Percentiles rank a stretch among this genome's conserved stretches.
These are phyloP conservation scores for Zopfochytrium polystomum DNA, from an alignment of 371 early-diverging fungal genomes.

Conservation along the genomic window DNA sequence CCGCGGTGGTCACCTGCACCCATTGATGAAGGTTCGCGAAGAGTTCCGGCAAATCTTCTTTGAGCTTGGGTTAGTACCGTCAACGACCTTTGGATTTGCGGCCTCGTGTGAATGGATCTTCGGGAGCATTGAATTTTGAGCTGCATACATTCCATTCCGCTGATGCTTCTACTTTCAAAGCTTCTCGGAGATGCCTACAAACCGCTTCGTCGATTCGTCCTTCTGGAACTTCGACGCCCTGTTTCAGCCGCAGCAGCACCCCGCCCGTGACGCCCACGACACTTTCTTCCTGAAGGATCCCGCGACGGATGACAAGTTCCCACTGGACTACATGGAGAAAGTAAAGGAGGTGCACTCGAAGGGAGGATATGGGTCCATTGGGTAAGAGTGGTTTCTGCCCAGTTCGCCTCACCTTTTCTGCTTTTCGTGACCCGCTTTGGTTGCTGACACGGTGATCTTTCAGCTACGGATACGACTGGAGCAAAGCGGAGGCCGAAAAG, in stretches of 20 bases:
- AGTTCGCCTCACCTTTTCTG: too few species aligned
- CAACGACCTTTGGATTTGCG: background rate
- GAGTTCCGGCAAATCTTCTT: constrained; percentile 99
- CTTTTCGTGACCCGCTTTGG: too few species aligned
- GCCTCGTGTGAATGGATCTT: background rate
- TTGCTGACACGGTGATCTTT: background rate
- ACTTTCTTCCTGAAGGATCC: constrained; percentile 98
- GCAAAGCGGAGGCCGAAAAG: constrained; percentile 92
- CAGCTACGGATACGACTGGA: constrained; percentile 87
- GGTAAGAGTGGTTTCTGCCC: constrained; percentile 52
- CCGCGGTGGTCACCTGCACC: constrained; percentile 93
- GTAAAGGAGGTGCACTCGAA: constrained; percentile 91
- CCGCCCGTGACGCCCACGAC: constrained; percentile 98
- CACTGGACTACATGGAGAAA: constrained; percentile 82
- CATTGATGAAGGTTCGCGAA: constrained; percentile 98
- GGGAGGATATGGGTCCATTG: constrained; percentile 97
- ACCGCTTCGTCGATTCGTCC: constrained; percentile 96
- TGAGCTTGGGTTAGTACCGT: constrained; percentile 80
- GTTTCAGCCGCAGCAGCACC: constrained; percentile 99
- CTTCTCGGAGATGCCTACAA: constrained; percentile 99
- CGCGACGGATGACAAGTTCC: constrained; percentile 72
- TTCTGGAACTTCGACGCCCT: constrained; percentile 99
- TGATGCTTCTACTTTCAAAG: constrained; percentile 39
- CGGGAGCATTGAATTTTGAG: background rate
- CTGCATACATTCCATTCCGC: background rate